These are phyloP conservation scores for Turnera subulata DNA, from an alignment of 345 rosid genomes.

Conservation along the genomic window DNA sequence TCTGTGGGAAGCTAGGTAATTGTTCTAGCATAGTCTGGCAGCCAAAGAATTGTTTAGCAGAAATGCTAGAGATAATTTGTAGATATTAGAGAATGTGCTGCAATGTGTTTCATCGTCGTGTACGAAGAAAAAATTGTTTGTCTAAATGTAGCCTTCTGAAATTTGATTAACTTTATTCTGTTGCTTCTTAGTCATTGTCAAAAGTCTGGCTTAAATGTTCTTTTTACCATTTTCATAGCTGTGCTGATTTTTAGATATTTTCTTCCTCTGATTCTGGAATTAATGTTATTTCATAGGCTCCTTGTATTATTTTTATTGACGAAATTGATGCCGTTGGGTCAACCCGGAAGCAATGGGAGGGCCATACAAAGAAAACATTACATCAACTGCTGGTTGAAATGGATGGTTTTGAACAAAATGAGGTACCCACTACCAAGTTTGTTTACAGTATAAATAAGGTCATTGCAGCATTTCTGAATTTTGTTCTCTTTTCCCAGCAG, in stretches of 20 bases:
- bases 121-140: no score
- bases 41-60: no score
- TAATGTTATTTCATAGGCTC: conserved; percentile 56
- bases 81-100: no score
- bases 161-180: no score
- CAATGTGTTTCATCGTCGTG: no score
- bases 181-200: no score
- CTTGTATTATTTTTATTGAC: conserved; percentile 95
- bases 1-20: no score
- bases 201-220: no score
- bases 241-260: not conserved
- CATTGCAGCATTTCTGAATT: conserved; percentile 6
- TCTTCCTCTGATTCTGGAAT: not conserved
- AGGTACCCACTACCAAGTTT: conserved; percentile 42
- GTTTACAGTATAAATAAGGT: not conserved
- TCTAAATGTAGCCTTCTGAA: no score
- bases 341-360: conserved; percentile 97
- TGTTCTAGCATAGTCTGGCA: no score
- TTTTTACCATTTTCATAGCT: no score
- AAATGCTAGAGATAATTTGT: no score
- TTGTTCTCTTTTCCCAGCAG: conserved; percentile 35
- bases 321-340: conserved; percentile 99
- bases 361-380: conserved; percentile 97
- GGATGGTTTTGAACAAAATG: conserved; percentile 99
- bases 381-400: conserved; percentile 97